These are phyloP conservation scores for Hemileccinum rubropunctum DNA, from an alignment of 768 basidiomycete species.

Conservation along the genomic window DNA sequence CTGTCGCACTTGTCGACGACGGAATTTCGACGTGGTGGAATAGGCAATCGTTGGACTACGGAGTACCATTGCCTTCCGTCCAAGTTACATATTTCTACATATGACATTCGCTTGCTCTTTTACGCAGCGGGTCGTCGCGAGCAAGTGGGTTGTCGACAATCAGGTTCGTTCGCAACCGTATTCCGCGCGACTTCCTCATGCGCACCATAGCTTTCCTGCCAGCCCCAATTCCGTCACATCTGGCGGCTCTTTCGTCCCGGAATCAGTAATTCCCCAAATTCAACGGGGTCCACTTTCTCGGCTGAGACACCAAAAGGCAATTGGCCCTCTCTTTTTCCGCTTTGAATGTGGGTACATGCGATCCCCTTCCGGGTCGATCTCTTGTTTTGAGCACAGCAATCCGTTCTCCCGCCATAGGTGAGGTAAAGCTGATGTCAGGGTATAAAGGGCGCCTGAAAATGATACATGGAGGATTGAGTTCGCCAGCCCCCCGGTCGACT, in stretches of 20 bases:
- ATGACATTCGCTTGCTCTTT: conserved; percentile 6
- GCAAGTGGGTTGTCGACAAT: conserved; percentile 7
- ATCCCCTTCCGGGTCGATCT: conserved; percentile 33
- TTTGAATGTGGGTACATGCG: conserved; percentile 15
- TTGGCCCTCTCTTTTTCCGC: conserved; percentile 23
- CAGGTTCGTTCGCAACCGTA: conserved; percentile 9
- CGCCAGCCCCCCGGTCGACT: conserved; percentile 4
- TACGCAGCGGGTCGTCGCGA: neutral
- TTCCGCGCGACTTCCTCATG: conserved; percentile 25
- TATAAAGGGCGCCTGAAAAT: conserved; percentile 26
- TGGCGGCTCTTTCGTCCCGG: conserved; percentile 7
- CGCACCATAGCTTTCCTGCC: conserved; percentile 4
- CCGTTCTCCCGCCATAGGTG: conserved; percentile 22
- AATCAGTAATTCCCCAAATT: conserved; percentile 17
- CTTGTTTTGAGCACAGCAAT: conserved; percentile 20
- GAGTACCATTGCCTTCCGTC: neutral
- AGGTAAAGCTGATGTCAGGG: conserved; percentile 25
- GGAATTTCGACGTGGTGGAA: neutral
- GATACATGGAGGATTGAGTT: neutral
- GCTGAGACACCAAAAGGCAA: conserved; percentile 17
- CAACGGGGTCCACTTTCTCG: conserved; percentile 14
- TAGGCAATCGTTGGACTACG: neutral
- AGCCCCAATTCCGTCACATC: conserved; percentile 20
- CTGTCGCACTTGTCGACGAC: neutral
- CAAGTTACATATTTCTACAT: conserved; percentile 1